Evolutionary conservation across 352 stramenopile genomes (phyloP), one percentile per base, ranked within the genome.

Genomic region (Pythium brassicae): DNA sequence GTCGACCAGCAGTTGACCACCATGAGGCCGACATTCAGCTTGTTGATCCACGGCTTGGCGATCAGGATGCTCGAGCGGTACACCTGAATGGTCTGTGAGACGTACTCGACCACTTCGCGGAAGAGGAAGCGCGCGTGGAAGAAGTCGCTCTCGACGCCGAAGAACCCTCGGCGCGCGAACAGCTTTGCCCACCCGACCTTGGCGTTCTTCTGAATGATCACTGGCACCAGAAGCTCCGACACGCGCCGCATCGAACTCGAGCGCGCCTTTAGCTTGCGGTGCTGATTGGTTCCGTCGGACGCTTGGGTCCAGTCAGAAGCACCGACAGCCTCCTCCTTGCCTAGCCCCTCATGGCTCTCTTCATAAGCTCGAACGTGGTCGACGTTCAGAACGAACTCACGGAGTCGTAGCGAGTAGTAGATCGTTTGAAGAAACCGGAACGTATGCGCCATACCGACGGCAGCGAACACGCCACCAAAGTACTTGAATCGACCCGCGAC

Each of bases 31-130:
- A 42, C 35, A 10, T 42, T 10, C 5, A 35, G 29, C 55, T 65
- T 47, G 34, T 42, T 29, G 4, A 12, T 45, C 20, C 61, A 45
- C 8, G 23, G 27, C 0, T 23, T 55, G 4, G 71, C 69, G 25
- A 54, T 58, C 26, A 14, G 48, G 3, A 63, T 60, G 42, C 76
- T 84, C 23, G 69, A 74, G 3, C 62, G 55, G 52, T 83, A 83
- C 8, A 71, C 64, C 37, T 82, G 74, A 3, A 65, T 44, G 1
- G 71, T 58, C 39, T 83, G 76, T 5, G 65, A 76, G 10, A 58
- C 58, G 45, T 83, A 67, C 50, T 85, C 72, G 1, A 85, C 14
- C 2, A 74, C 48, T 29, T 85, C 77, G 1, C 67, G 69, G 3
- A 62, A 4, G 0, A 69, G 52, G 19, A 84, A 78, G 0, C 65